Evolutionary conservation across 2,329 filamentous ascomycete species (phyloP).

Genomic region (Aciculosporium take): DNA sequence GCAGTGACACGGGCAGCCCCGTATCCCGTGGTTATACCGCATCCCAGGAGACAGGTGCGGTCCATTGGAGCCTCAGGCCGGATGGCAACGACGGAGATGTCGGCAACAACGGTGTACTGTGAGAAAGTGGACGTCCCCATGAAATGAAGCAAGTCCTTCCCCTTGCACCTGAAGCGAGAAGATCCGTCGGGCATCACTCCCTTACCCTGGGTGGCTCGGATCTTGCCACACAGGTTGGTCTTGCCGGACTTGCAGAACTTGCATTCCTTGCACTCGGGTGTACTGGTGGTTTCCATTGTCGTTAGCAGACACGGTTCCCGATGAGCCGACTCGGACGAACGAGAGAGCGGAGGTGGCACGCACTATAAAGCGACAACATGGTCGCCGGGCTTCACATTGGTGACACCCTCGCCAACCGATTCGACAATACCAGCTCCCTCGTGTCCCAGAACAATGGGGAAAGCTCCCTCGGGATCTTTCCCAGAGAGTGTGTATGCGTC

Average conservation of each 20-base stretch:
- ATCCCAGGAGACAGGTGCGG: conserved; percentile 87
- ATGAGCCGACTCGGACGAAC: neutral
- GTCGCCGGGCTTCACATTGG: conserved; percentile 85
- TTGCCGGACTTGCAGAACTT: conserved; percentile 99
- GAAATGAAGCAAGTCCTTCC: conserved; percentile 91
- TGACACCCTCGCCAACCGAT: conserved; percentile 88
- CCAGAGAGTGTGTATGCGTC: conserved; percentile 92
- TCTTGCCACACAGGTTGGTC: conserved; percentile 98
- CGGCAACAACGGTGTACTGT: conserved; percentile 95
- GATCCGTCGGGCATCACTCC: conserved; percentile 97
- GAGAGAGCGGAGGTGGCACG: conserved; percentile 15
- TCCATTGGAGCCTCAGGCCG: conserved; percentile 87
- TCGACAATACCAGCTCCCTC: conserved; percentile 87
- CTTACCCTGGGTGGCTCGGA: conserved; percentile 87
- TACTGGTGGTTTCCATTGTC: conserved; percentile 36
- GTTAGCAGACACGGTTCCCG: neutral
- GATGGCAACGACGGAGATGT: conserved; percentile 94
- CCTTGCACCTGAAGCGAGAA: conserved; percentile 84
- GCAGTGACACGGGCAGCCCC: conserved; percentile 90
- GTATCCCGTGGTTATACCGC: conserved; percentile 97
- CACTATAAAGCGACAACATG: conserved; percentile 83
- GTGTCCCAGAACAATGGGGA: conserved; percentile 78
- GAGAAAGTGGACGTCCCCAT: conserved; percentile 99
- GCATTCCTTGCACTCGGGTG: conserved; percentile 92
- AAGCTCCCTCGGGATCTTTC: conserved; percentile 92